Conservation (phyloP, 805 yeast genomes). For the Kodamaea hsintzibuensis region DNA sequence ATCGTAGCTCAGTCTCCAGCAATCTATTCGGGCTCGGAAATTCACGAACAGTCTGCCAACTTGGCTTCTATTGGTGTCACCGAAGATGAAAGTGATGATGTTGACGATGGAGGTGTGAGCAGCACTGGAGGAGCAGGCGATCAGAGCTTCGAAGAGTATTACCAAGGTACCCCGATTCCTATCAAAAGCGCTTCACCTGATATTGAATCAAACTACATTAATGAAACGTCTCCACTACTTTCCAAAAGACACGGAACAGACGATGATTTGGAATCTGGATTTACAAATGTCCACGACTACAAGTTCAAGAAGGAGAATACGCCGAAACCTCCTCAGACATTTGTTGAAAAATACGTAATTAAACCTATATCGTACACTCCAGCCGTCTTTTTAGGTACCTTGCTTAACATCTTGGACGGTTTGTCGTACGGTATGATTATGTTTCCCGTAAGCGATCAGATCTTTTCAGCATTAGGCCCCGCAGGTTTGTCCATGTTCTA, state of each 20-base stretch:
- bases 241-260: constrained; percentile 8
- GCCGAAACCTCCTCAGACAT: neutral
- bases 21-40: constrained; percentile 47
- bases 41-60: constrained; percentile 59
- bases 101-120: constrained; percentile 1
- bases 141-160: constrained; percentile 6
- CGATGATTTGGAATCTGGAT: constrained; percentile 14
- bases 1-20: constrained; percentile 39
- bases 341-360: constrained; percentile 14
- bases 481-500: constrained; percentile 94
- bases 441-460: constrained; percentile 83
- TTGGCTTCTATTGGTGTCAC: constrained; percentile 59
- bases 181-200: constrained; percentile 3
- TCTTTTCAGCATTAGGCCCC: constrained; percentile 79
- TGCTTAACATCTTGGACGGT: constrained; percentile 88
- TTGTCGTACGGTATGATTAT: constrained; percentile 96
- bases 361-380: constrained; percentile 60
- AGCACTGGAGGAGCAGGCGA: neutral
- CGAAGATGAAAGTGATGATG: constrained; percentile 22
- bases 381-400: constrained; percentile 79
- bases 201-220: neutral
- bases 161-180: constrained; percentile 12
- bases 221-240: constrained; percentile 17
- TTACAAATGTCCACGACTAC: neutral
- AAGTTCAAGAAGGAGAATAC: neutral